phyloP scores from a whole-genome alignment of 371 early-diverging fungal species.

The Lichtheimia ramosa region DNA sequence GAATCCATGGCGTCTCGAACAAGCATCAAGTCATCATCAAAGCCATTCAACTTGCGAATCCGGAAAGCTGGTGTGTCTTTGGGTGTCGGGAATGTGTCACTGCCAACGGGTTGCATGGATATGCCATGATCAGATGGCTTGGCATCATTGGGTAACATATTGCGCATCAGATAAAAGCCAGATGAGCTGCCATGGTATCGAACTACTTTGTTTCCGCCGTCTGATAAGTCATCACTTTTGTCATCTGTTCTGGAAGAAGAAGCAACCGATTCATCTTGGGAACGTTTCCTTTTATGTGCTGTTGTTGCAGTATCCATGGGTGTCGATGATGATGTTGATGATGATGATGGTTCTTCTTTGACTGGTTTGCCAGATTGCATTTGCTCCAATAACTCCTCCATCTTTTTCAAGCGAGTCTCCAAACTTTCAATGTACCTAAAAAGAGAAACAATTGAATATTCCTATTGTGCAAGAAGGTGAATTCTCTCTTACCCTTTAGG shows the following conservation, averaged over 20 bases:
- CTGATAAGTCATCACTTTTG: constrained; percentile 4
- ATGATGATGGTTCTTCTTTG: background rate
- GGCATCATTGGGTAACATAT: constrained; percentile 20
- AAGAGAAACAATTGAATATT: no score
- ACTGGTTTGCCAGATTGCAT: constrained; percentile 21
- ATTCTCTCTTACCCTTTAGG: constrained; percentile 49
- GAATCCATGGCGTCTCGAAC: constrained; percentile 33
- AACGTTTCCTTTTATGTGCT: constrained; percentile 13
- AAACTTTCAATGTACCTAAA: constrained; percentile 47
- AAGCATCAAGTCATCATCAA: constrained; percentile 40
- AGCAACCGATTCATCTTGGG: background rate
- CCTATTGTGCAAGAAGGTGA: no score
- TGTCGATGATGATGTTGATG: no score
- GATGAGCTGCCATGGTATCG: constrained; percentile 51
- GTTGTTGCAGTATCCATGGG: background rate
- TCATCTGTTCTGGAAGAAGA: background rate
- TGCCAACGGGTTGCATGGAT: background rate
- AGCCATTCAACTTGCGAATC: constrained; percentile 21
- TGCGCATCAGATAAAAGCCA: constrained; percentile 40
- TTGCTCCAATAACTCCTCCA: constrained; percentile 37
- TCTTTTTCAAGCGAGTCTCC: constrained; percentile 38
- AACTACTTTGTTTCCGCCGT: constrained; percentile 14
- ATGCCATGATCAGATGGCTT: background rate
- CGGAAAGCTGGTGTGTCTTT: background rate
- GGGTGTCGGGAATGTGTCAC: background rate